Conservation (phyloP, 1,284 basidiomycete species). For the Cutaneotrichosporon spelunceum region DNA sequence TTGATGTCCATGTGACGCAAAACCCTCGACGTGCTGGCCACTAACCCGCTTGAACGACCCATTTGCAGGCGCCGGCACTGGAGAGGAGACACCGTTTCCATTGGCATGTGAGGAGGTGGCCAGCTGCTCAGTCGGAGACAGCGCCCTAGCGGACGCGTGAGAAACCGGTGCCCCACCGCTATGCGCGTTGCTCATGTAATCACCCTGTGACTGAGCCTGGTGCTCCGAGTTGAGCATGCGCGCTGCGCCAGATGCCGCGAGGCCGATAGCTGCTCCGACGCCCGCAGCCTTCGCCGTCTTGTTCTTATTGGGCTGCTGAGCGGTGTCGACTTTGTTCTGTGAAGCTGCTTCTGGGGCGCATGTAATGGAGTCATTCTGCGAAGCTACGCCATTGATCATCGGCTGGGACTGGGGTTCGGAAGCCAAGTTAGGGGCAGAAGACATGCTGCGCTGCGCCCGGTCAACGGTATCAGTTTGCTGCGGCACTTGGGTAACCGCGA, state of each 20-base stretch:
- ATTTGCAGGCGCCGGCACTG: background rate
- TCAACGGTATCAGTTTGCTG: too few species aligned
- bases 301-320: background rate
- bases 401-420: background rate
- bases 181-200: background rate
- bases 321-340: background rate
- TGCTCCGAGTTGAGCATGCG: background rate
- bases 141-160: background rate
- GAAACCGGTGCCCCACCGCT: background rate
- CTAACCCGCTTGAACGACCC: background rate
- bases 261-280: background rate
- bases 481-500: background rate
- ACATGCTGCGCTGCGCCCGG: background rate
- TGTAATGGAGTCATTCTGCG: background rate
- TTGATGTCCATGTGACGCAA: background rate
- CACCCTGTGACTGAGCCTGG: background rate
- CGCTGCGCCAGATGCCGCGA: background rate
- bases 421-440: background rate
- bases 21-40: constrained; percentile 7
- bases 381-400: background rate
- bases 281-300: background rate
- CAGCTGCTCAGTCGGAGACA: background rate
- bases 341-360: background rate
- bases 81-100: background rate
- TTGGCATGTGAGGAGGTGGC: background rate